These are phyloP conservation scores for Rehmannia glutinosa DNA, from an alignment of 257 asterid genomes.

Conservation along the genomic window DNA sequence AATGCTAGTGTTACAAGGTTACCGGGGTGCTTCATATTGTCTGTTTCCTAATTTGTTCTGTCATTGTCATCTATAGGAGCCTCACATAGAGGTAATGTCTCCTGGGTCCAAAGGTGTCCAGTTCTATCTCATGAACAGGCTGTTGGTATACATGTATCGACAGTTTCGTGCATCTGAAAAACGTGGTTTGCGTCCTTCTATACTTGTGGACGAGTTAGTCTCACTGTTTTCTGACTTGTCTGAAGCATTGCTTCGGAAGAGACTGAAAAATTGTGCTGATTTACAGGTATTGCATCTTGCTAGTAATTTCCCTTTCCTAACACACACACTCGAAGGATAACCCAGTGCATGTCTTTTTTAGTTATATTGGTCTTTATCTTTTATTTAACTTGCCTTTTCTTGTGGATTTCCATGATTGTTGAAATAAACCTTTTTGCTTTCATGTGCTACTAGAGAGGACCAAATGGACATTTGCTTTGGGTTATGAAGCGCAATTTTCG, in stretches of 20 bases:
- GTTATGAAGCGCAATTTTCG: constrained; percentile 58
- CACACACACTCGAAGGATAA: not conserved
- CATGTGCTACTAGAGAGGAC: constrained; percentile 57
- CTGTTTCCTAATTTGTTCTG: constrained; percentile 23
- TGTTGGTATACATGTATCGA: constrained; percentile 83
- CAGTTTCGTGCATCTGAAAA: constrained; percentile 80
- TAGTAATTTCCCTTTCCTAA: not conserved
- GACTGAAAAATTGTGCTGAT: constrained; percentile 85
- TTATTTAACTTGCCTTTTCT: constrained; percentile 8
- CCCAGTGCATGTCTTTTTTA: not conserved
- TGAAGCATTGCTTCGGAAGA: constrained; percentile 79
- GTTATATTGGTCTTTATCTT: constrained; percentile 4
- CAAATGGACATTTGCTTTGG: constrained; percentile 77
- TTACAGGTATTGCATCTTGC: constrained; percentile 52
- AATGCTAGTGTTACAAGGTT: not conserved
- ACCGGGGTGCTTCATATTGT: constrained; percentile 9
- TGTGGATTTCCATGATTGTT: too few relatives aligned
- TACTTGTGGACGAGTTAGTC: constrained; percentile 76
- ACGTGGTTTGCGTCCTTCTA: constrained; percentile 77
- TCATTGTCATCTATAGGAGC: constrained; percentile 57
- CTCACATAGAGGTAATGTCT: constrained; percentile 90
- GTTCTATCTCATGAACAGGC: constrained; percentile 81
- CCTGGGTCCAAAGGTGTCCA: constrained; percentile 91
- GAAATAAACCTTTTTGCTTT: constrained; percentile 12
- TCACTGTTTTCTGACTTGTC: constrained; percentile 77